These are phyloP conservation scores for Areca catechu DNA, from an alignment of 176 grass and related monocot genomes.

Conservation along the genomic window DNA sequence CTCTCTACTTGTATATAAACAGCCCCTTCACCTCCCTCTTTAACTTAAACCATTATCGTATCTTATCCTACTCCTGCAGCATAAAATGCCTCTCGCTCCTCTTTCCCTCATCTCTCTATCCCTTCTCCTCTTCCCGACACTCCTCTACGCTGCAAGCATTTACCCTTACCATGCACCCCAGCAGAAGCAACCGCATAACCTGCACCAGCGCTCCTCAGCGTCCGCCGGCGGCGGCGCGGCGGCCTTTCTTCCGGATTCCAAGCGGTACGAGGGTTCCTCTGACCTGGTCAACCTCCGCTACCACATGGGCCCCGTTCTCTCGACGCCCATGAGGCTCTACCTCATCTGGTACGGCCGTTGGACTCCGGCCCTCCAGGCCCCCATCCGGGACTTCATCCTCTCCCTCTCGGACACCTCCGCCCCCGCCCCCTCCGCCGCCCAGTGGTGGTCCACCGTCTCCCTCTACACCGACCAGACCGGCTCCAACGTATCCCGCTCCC, in stretches of 20 bases:
- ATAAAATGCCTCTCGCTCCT: neutral
- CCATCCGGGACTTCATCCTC: slow-evolving; percentile 7
- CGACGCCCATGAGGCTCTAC: slow-evolving; percentile 9
- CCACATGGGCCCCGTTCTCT: slow-evolving; percentile 14
- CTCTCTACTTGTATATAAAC: neutral
- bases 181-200: neutral
- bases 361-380: slow-evolving; percentile 1
- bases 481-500: slow-evolving; percentile 2
- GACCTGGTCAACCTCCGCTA: slow-evolving; percentile 2
- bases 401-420: neutral
- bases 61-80: too few relatives aligned
- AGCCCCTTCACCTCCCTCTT: too few relatives aligned
- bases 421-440: neutral
- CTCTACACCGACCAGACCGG: slow-evolving; percentile 18
- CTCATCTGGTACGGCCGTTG: slow-evolving; percentile 7
- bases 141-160: neutral
- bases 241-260: neutral
- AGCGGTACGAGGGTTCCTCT: neutral
- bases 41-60: too few relatives aligned
- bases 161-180: neutral
- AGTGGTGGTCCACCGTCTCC: slow-evolving; percentile 8
- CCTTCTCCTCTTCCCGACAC: neutral
- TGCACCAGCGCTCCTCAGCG: neutral
- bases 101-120: neutral
- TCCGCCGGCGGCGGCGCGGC: neutral